These are phyloP conservation scores for Boletus rex-veris DNA, from an alignment of 768 basidiomycete genomes.

Conservation along the genomic window DNA sequence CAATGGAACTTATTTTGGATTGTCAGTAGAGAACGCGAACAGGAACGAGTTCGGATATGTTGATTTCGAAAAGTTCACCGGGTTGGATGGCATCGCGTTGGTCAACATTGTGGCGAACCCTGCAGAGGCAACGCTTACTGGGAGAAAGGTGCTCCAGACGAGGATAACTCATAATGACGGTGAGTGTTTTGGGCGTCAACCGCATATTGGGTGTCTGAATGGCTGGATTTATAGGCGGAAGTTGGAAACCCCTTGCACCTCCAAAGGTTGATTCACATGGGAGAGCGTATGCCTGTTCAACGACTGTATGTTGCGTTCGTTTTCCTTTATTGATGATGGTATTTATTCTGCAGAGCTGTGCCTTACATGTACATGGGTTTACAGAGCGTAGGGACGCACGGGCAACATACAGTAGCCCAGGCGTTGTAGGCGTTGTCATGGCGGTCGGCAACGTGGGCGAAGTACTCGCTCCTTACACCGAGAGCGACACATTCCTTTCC, in stretches of 20 bases:
- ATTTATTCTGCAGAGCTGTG: conserved; percentile 57
- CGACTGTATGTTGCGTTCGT: conserved; percentile 45
- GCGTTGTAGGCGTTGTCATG: conserved; percentile 89
- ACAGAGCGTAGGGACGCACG: conserved; percentile 88
- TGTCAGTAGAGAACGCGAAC: conserved; percentile 86
- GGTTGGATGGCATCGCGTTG: conserved; percentile 92
- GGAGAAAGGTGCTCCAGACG: conserved; percentile 73
- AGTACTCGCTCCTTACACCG: conserved; percentile 69
- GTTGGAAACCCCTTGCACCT: conserved; percentile 80
- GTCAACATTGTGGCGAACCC: conserved; percentile 89
- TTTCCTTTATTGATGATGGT: not conserved
- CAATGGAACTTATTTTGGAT: conserved; percentile 94
- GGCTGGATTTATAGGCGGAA: conserved; percentile 52
- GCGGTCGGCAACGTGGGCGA: conserved; percentile 97
- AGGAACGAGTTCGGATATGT: conserved; percentile 85
- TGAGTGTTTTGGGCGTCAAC: conserved; percentile 28
- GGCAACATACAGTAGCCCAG: conserved; percentile 91
- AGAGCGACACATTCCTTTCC: conserved; percentile 93
- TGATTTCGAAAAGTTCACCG: conserved; percentile 97
- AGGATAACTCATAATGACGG: conserved; percentile 98
- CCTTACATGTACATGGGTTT: conserved; percentile 91
- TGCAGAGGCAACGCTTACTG: conserved; percentile 64
- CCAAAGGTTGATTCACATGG: conserved; percentile 76
- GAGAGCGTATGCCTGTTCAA: conserved; percentile 63
- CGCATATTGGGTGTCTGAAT: not conserved